Percentiles rank a stretch among this genome's conserved stretches.
phyloP scores from a whole-genome alignment of 768 basidiomycete genomes.

The Filobasidium floriforme region DNA sequence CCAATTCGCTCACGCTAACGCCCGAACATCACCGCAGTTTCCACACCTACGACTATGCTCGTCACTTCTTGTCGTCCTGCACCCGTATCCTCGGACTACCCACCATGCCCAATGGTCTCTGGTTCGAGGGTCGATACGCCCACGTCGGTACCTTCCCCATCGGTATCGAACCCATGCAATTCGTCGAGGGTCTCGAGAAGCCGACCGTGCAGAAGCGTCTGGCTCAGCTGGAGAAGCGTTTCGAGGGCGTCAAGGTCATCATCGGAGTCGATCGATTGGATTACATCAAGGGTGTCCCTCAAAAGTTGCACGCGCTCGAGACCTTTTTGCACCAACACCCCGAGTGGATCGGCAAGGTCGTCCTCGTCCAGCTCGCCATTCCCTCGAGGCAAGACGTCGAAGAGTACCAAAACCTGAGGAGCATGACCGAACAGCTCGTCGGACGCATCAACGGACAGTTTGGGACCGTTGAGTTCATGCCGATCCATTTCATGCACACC shows the following conservation, averaged over 20 bases:
- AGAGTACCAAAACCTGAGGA: slow-evolving; percentile 94
- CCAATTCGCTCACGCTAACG: too few relatives aligned
- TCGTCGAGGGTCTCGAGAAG: slow-evolving; percentile 75
- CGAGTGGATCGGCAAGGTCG: slow-evolving; percentile 99
- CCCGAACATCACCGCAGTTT: slow-evolving; percentile 48
- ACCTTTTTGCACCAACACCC: slow-evolving; percentile 95
- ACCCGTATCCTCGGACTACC: slow-evolving; percentile 89
- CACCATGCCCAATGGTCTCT: slow-evolving; percentile 96
- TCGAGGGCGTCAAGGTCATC: slow-evolving; percentile 90
- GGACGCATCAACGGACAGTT: slow-evolving; percentile 98
- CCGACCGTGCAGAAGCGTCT: slow-evolving; percentile 74
- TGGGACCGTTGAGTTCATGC: slow-evolving; percentile 98
- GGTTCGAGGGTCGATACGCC: slow-evolving; percentile 87
- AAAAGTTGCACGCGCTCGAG: slow-evolving; percentile 93
- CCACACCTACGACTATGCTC: slow-evolving; percentile 99
- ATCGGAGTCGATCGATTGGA: slow-evolving; percentile 97
- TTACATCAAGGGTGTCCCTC: slow-evolving; percentile 99
- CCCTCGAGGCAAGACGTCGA: slow-evolving; percentile 97
- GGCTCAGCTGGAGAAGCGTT: slow-evolving; percentile 73
- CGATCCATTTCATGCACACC: slow-evolving; percentile 99
- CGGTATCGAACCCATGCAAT: slow-evolving; percentile 90
- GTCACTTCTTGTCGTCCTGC: slow-evolving; percentile 97
- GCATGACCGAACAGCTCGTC: slow-evolving; percentile 94
- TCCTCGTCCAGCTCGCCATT: slow-evolving; percentile 91
- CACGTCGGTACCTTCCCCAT: slow-evolving; percentile 99